Percentiles rank a stretch among this genome's conserved stretches.
These are phyloP conservation scores for Lodderomyces parapsilosis DNA, from an alignment of 1,139 yeast species.

Conservation along the genomic window DNA sequence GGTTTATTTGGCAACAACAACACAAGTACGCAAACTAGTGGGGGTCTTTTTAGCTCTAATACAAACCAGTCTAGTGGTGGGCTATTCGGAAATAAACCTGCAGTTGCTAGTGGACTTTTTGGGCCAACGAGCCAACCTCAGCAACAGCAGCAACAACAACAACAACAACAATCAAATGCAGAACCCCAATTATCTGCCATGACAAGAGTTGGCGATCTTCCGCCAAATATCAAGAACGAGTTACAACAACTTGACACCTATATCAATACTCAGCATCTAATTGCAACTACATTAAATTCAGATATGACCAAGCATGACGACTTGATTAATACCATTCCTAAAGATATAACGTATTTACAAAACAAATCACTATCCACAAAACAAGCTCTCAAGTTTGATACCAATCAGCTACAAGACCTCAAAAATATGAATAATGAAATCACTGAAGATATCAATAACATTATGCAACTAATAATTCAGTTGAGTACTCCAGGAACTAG, in stretches of 20 bases:
- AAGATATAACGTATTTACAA: slow-evolving; percentile 73
- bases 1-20: slow-evolving; percentile 17
- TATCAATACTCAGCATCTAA: slow-evolving; percentile 78
- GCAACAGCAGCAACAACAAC: slow-evolving; percentile 10
- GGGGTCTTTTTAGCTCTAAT: slow-evolving; percentile 26
- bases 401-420: slow-evolving; percentile 33
- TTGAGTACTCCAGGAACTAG: slow-evolving; percentile 67
- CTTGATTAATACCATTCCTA: slow-evolving; percentile 75
- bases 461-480: slow-evolving; percentile 65
- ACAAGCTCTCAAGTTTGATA: slow-evolving; percentile 58
- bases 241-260: slow-evolving; percentile 81
- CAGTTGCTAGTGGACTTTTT: slow-evolving; percentile 22
- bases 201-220: slow-evolving; percentile 85
- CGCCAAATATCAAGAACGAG: slow-evolving; percentile 68
- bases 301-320: slow-evolving; percentile 65
- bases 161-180: slow-evolving; percentile 16
- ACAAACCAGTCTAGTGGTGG: slow-evolving; percentile 17
- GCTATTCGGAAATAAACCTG: slow-evolving; percentile 17
- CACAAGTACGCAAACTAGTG: slow-evolving; percentile 13
- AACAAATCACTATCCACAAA: slow-evolving; percentile 62
- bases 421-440: slow-evolving; percentile 54
- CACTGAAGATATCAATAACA: slow-evolving; percentile 65
- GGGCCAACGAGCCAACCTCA: slow-evolving; percentile 5
- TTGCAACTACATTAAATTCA: slow-evolving; percentile 73
- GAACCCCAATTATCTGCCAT: slow-evolving; percentile 65